Base-by-base conservation (phyloP, 768 basidiomycete species). In the Exsudoporus frostii region DNA sequence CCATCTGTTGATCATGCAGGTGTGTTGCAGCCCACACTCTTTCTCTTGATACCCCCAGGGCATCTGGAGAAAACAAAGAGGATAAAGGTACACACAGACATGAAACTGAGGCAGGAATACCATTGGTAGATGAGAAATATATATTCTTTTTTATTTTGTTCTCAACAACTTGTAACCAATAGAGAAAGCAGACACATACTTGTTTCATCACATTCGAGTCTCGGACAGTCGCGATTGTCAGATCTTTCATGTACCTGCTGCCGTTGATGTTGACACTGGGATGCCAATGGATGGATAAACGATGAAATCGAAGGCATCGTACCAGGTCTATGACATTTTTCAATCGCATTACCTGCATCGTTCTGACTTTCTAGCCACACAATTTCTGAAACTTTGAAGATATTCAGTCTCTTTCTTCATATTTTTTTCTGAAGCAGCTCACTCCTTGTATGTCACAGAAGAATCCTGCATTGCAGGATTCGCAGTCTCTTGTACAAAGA, bases 211-310 rank as follows among this genome's bases (percentile, higher is more conserved):
- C 71, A 7, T 68, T 65, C 61, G 77, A 79, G 54, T 76, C 76
- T 29, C 68, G 65, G 13, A 77, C 65, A 4, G 77, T 67, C 5
- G 76, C 74, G 47, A 72, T 51, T 1, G 83, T 83, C 66, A 85
- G 73, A 24, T 73, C 53, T 47, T 76, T 68, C 79, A 81, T 83
- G 17, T 73, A 71, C 51, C 56, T 73, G 63, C 78, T 82, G 54
- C 85, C 84, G 1, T 69, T 69, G 45, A 84, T 80, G 55, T 82
- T 84, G 24, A 84, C 80, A 39, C 69, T 78, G 39, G 79, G 85
- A 85, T 9, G 80, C 82, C 83, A n/a, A n/a, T 84, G 46, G 4
- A 29, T 33, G 17, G 9, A 19, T 14, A 38, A 41, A 39, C 15
- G 7, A 40, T 24, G 24, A 10, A 6, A 47, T 10, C 5, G 14